Conservation (phyloP, 306 rosid species). For the Cucurbita argyrosperma region DNA sequence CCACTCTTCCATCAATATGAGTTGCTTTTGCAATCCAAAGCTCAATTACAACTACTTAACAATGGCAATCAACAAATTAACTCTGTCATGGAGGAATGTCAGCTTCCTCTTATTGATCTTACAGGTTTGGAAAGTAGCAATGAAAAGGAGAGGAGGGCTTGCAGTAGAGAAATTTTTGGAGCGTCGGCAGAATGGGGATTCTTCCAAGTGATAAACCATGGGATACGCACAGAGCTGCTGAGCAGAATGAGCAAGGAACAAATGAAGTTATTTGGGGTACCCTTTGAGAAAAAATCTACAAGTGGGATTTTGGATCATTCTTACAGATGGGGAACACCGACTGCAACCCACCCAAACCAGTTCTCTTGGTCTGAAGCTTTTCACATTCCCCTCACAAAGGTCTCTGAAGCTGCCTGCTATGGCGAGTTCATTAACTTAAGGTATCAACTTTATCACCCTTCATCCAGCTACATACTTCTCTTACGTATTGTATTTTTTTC, state of each 20-base stretch:
- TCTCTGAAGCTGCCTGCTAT: constrained; percentile 50
- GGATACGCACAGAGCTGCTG: constrained; percentile 40
- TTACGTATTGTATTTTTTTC: not conserved
- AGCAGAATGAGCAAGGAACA: constrained; percentile 53
- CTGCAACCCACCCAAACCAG: constrained; percentile 52
- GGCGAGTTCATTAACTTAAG: constrained; percentile 56
- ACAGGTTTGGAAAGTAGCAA: constrained; percentile 31
- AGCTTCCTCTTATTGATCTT: constrained; percentile 71
- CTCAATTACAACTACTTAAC: constrained; percentile 10
- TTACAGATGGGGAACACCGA: constrained; percentile 72
- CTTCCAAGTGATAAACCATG: constrained; percentile 81
- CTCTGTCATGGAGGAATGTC: constrained; percentile 36
- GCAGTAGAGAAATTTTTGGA: constrained; percentile 38
- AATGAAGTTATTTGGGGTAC: constrained; percentile 38
- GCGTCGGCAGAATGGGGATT: constrained; percentile 85
- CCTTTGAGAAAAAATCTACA: constrained; percentile 49
- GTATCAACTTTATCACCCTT: constrained; percentile 15
- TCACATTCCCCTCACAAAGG: constrained; percentile 74
- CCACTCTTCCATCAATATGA: constrained; percentile 52
- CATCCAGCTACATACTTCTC: not conserved
- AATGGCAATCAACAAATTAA: constrained; percentile 2
- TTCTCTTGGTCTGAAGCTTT: constrained; percentile 96
- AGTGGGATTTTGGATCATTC: constrained; percentile 52
- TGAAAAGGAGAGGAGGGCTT: constrained; percentile 27
- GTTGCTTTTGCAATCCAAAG: constrained; percentile 23